Base-by-base conservation (phyloP, 352 stramenopile species). In the Globisporangium splendens region DNA sequence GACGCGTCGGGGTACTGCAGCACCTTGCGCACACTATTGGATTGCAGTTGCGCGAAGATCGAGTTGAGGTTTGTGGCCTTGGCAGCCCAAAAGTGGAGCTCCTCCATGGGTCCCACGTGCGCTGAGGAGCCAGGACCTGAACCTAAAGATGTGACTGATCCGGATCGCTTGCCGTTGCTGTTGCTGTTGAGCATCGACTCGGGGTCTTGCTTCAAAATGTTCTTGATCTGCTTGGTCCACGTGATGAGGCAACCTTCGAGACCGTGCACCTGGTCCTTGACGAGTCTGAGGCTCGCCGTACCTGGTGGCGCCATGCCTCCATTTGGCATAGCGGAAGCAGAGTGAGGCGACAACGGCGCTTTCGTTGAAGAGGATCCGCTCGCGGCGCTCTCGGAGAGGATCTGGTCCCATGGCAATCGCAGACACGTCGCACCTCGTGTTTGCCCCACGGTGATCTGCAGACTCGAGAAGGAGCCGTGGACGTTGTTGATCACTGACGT, bases 141-240 rank as follows among this genome's bases (percentile, higher is more conserved):
- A 6, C 24, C 24, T 6, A 35, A 8, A 10, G 28, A 35, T 8
- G 28, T 35, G 3, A 1, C 10, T 35, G 28, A 10, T 8, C 28
- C 28, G 5, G 28, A 35, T 35, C 28, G 28, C 7, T 35, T 35
- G 28, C 28, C 7, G 28, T 5, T 76, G 70, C 12, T 74, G 62
- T 7, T 70, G 79, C 39, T 79, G 61, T 69, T 86, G 15, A 96
- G 64, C 1, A 82, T 54, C 35, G 75, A 69, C 58, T 97, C 91
- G 1, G 91, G 83, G 54, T 97, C 90, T 60, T 94, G 77, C 43
- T 93, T 95, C 1, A 98, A 56, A 17, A 98, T 94, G 62, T 91
- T 92, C 59, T 97, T 97, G 63, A 98, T 97, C 72, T 98, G 92
- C 59, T 97, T 97, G 1, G 91, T 97, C 92, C 92, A 98, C 1